Percentiles rank a stretch among this genome's conserved stretches.
Evolutionary conservation across 2,329 filamentous ascomycete genomes (phyloP).

Genomic region (Colletotrichum brevisporum): DNA sequence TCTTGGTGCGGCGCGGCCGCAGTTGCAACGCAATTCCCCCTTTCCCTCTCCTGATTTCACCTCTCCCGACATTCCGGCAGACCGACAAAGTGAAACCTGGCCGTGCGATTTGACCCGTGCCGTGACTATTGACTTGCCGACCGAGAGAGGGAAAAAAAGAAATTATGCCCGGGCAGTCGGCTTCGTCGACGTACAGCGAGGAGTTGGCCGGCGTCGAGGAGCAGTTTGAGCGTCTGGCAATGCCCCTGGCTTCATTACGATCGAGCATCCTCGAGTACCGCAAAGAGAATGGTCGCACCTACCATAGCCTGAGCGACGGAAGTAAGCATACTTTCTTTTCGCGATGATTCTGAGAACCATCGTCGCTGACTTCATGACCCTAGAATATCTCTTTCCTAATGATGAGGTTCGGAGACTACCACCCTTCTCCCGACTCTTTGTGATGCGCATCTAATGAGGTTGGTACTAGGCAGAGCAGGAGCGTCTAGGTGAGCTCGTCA

Average conservation of each 20-base stretch:
- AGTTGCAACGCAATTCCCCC: too few species aligned
- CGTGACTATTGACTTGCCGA: too few species aligned
- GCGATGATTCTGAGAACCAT: neutral
- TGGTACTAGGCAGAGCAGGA: conserved; percentile 10
- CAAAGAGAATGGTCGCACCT: conserved; percentile 34
- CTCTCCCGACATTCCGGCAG: too few species aligned
- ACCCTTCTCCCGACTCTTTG: neutral
- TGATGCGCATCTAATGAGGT: neutral
- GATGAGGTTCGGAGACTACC: neutral
- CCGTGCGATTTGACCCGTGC: too few species aligned
- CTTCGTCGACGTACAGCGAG: too few species aligned
- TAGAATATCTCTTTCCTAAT: conserved; percentile 14
- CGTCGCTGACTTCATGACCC: neutral
- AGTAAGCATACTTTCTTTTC: neutral
- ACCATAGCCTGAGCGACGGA: conserved; percentile 41
- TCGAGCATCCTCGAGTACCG: conserved; percentile 24
- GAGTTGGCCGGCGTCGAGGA: too few species aligned
- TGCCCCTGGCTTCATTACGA: conserved; percentile 8
- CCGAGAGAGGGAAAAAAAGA: too few species aligned
- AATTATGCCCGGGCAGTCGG: too few species aligned
- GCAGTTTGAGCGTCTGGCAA: neutral
- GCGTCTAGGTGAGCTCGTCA: conserved; percentile 12
- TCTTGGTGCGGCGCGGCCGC: too few species aligned
- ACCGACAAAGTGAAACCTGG: too few species aligned
- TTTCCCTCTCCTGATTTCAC: too few species aligned